Conservation (phyloP, 495 filamentous ascomycete species). For the Penicillium psychrofluorescens region DNA sequence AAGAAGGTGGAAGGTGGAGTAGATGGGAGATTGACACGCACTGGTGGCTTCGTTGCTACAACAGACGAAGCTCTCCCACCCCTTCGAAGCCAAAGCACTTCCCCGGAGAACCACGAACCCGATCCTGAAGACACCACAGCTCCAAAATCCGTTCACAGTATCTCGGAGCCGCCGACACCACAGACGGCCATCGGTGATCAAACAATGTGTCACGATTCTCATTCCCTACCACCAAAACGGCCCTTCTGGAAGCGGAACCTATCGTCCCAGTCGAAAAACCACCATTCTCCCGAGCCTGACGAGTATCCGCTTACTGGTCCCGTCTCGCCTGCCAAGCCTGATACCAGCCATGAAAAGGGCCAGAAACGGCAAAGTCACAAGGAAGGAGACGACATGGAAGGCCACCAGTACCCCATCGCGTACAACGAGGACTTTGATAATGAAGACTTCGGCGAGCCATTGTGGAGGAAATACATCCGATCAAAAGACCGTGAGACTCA, state of each 20-base stretch:
- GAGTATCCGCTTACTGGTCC: conserved; percentile 33
- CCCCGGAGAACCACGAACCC: not conserved
- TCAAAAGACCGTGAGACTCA: conserved; percentile 80
- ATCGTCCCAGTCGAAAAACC: conserved; percentile 22
- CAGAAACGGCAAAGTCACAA: conserved; percentile 14
- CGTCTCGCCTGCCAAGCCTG: conserved; percentile 21
- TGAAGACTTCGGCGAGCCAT: conserved; percentile 54
- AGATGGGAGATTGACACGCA: conserved; percentile 44
- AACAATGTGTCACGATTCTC: conserved; percentile 1
- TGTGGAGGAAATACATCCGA: conserved; percentile 78
- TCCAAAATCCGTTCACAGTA: not conserved
- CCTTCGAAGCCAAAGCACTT: not conserved
- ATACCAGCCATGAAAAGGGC: conserved; percentile 10
- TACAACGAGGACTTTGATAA: conserved; percentile 61
- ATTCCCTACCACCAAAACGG: conserved; percentile 17
- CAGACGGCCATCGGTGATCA: not conserved
- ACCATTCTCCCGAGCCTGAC: conserved; percentile 21
- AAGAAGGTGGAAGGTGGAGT: conserved; percentile 37
- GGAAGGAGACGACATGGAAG: conserved; percentile 28
- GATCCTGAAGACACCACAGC: not conserved
- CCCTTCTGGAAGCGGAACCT: conserved; percentile 39
- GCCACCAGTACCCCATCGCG: conserved; percentile 62
- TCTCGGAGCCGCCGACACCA: conserved; percentile 1
- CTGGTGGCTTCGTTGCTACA: conserved; percentile 41
- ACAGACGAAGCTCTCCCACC: conserved; percentile 3